These are phyloP conservation scores for Curvularia verruculosa DNA, from an alignment of 2,329 filamentous ascomycete species.

Conservation along the genomic window DNA sequence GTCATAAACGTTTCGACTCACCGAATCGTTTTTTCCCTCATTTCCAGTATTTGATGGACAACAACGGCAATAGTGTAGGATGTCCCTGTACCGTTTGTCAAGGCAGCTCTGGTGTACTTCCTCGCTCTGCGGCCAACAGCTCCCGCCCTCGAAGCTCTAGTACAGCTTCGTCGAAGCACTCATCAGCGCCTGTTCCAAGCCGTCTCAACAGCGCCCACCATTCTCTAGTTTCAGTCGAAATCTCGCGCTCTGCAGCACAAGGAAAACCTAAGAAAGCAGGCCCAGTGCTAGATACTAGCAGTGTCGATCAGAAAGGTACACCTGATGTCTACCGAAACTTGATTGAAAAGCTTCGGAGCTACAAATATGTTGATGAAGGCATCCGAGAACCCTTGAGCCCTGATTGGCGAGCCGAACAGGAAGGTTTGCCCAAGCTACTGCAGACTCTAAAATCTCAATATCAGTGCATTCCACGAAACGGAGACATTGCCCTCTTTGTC, in stretches of 20 bases:
- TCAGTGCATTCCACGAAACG: slow-evolving; percentile 60
- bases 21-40: slow-evolving; percentile 62
- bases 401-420: slow-evolving; percentile 62
- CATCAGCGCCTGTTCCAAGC: not conserved
- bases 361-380: slow-evolving; percentile 50
- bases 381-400: slow-evolving; percentile 60
- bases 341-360: slow-evolving; percentile 55
- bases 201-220: not conserved
- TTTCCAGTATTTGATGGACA: slow-evolving; percentile 62
- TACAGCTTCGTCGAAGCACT: slow-evolving; percentile 9
- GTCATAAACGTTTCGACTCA: slow-evolving; percentile 59
- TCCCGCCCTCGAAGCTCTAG: slow-evolving; percentile 9
- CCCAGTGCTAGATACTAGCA: slow-evolving; percentile 30
- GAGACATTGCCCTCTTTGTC: slow-evolving; percentile 63
- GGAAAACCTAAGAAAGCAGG: slow-evolving; percentile 28
- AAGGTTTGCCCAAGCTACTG: slow-evolving; percentile 52
- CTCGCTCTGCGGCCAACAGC: slow-evolving; percentile 18
- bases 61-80: slow-evolving; percentile 47
- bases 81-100: slow-evolving; percentile 61
- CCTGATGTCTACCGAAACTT: slow-evolving; percentile 60
- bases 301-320: slow-evolving; percentile 59
- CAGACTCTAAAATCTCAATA: slow-evolving; percentile 52
- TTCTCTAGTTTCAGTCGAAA: not conserved
- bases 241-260: slow-evolving; percentile 1
- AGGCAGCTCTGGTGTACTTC: slow-evolving; percentile 27